Percentiles rank a stretch among this genome's conserved stretches.
These are phyloP conservation scores for Coemansia sp. DNA, from an alignment of 192 early-diverging fungal genomes.

Conservation along the genomic window DNA sequence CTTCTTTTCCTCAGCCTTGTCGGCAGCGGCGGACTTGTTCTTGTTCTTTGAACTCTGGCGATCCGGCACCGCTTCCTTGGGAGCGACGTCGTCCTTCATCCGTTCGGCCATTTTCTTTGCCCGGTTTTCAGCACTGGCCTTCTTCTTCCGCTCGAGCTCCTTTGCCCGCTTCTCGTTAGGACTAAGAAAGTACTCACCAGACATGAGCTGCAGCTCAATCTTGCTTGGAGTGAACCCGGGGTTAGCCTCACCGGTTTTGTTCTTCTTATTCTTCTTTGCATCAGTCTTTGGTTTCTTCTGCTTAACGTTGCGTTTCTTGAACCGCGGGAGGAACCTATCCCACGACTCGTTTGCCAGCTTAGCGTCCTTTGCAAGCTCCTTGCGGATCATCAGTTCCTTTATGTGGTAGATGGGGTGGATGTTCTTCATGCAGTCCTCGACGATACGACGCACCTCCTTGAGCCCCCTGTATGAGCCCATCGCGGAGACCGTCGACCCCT, in stretches of 20 bases:
- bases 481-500: conserved; percentile 92
- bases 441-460: conserved; percentile 84
- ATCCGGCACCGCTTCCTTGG: conserved; percentile 58
- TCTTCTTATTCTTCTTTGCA: conserved; percentile 74
- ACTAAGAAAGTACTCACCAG: conserved; percentile 95
- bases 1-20: conserved; percentile 40
- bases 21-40: neutral
- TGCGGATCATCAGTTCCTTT: conserved; percentile 97
- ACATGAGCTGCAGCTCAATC: conserved; percentile 90
- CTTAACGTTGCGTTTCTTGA: conserved; percentile 86
- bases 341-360: conserved; percentile 91
- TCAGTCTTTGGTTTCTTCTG: conserved; percentile 63
- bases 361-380: conserved; percentile 95
- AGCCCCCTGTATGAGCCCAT: conserved; percentile 93
- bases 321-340: conserved; percentile 96
- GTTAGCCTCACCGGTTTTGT: conserved; percentile 74
- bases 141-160: conserved; percentile 63
- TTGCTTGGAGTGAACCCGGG: conserved; percentile 81
- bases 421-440: conserved; percentile 98
- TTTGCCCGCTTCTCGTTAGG: conserved; percentile 64
- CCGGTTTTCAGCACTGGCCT: conserved; percentile 67
- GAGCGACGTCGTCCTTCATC: conserved; percentile 78
- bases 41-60: neutral
- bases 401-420: conserved; percentile 99
- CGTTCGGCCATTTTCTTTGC: conserved; percentile 72